Percentiles rank a stretch among this genome's conserved stretches.
Conservation (phyloP, 73 alveolate genomes). For the Tetrahymena borealis region DNA sequence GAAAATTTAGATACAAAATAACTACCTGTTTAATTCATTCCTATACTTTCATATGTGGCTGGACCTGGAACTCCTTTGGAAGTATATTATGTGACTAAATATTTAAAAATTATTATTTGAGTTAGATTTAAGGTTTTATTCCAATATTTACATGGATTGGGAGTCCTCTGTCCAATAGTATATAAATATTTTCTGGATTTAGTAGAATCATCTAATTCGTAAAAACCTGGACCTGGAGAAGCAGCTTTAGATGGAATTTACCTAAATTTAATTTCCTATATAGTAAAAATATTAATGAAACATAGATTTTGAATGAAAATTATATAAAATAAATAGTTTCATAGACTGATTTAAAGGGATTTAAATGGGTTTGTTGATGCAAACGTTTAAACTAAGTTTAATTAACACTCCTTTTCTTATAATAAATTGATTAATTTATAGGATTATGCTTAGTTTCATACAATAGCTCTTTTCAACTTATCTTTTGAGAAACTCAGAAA, state of each 20-base stretch:
- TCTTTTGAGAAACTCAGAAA: too few species aligned
- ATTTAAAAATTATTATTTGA: too few species aligned
- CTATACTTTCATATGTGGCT: background rate
- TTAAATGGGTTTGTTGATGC: background rate
- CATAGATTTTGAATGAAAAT: background rate
- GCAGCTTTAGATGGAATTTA: background rate
- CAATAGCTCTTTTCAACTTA: too few species aligned
- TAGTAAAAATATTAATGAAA: background rate
- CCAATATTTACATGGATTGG: background rate
- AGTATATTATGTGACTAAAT: background rate
- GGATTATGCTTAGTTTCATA: too few species aligned
- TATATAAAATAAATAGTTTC: background rate
- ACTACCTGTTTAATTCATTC: background rate
- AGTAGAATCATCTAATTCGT: background rate
- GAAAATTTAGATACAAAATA: background rate
- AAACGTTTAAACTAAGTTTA: too few species aligned
- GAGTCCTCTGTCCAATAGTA: background rate
- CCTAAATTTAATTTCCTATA: background rate
- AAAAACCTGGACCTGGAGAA: background rate
- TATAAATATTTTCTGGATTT: background rate
- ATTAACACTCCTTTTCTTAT: background rate
- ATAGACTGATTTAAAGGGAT: background rate
- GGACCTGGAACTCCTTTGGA: background rate
- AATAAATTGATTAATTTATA: too few species aligned
- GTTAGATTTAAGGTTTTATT: too few species aligned